A percentile compares a stretch with the other conserved stretches of the same genome.
Evolutionary conservation across 2,329 filamentous ascomycete genomes (phyloP).

Genomic region (Trichoderma pleuroti): DNA sequence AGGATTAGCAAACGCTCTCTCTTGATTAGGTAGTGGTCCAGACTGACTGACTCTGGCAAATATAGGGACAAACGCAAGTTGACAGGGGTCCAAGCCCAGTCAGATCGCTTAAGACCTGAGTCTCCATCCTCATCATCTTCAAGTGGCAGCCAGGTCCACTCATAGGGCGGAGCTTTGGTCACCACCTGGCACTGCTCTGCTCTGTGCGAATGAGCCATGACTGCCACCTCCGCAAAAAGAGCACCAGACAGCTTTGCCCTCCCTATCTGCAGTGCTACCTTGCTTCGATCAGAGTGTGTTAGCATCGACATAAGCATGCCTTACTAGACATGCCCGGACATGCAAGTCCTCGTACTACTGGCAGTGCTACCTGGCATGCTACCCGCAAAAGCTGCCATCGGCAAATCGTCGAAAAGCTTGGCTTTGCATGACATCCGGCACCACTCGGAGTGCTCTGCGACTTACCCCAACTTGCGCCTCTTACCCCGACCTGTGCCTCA

Average conservation of each 20-base stretch:
- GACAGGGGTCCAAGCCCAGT: not conserved
- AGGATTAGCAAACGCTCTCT: not conserved
- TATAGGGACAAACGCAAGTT: not conserved
- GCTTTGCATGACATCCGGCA: not conserved
- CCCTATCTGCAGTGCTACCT: not conserved
- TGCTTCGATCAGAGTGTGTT: not conserved
- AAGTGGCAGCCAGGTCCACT: slow-evolving; percentile 8
- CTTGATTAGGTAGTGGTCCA: not conserved
- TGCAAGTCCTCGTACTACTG: not conserved
- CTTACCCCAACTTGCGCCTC: not conserved
- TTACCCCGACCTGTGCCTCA: not conserved
- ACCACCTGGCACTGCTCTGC: not conserved
- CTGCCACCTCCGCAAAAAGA: slow-evolving; percentile 5
- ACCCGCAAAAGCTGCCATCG: not conserved
- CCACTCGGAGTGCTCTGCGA: not conserved
- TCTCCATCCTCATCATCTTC: slow-evolving; percentile 5
- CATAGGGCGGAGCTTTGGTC: slow-evolving; percentile 17
- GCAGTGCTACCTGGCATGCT: not conserved
- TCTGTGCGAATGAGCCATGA: not conserved
- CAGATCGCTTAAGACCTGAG: slow-evolving; percentile 9
- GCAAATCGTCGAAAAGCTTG: not conserved
- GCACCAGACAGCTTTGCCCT: not conserved
- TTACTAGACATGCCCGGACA: not conserved
- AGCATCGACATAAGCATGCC: not conserved
- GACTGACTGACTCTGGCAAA: not conserved